Evolutionary conservation across 192 early-diverging fungal genomes (phyloP).

Genomic region (Dispira simplex): DNA sequence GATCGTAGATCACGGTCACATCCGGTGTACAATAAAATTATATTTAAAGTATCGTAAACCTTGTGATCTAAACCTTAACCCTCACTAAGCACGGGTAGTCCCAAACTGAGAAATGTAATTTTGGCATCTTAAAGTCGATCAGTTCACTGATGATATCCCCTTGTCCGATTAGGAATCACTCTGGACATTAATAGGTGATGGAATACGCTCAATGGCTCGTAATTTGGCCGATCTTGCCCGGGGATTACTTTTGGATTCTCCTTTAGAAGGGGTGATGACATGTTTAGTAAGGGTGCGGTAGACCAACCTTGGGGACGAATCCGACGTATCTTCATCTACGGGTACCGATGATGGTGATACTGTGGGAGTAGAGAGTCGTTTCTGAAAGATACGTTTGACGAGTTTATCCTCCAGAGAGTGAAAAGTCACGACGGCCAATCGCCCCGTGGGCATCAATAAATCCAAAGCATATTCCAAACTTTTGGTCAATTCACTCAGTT

Average conservation of each 20-base stretch:
- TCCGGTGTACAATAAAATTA: no score
- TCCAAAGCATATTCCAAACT: slow-evolving; percentile 34
- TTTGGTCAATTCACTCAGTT: slow-evolving; percentile 37
- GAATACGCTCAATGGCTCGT: slow-evolving; percentile 17
- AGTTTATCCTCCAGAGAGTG: slow-evolving; percentile 61
- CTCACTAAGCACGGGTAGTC: no score
- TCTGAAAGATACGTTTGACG: slow-evolving; percentile 41
- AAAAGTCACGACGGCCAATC: slow-evolving; percentile 46
- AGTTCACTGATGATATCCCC: no score
- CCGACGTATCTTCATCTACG: neutral
- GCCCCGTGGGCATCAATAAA: slow-evolving; percentile 33
- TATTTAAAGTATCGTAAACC: no score
- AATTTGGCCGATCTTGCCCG: slow-evolving; percentile 39
- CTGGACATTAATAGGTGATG: neutral
- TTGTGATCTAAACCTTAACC: no score
- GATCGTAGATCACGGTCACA: no score
- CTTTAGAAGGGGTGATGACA: slow-evolving; percentile 24
- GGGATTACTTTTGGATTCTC: slow-evolving; percentile 38
- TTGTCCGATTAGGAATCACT: no score
- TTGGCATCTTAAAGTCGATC: no score
- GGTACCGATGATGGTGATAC: no score
- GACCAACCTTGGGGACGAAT: slow-evolving; percentile 7
- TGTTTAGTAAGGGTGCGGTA: slow-evolving; percentile 19
- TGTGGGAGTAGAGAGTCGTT: neutral
- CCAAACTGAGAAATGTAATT: no score